Evolutionary conservation across 2,329 filamentous ascomycete genomes (phyloP).

Genomic region (Emergomyces pasteurianus): DNA sequence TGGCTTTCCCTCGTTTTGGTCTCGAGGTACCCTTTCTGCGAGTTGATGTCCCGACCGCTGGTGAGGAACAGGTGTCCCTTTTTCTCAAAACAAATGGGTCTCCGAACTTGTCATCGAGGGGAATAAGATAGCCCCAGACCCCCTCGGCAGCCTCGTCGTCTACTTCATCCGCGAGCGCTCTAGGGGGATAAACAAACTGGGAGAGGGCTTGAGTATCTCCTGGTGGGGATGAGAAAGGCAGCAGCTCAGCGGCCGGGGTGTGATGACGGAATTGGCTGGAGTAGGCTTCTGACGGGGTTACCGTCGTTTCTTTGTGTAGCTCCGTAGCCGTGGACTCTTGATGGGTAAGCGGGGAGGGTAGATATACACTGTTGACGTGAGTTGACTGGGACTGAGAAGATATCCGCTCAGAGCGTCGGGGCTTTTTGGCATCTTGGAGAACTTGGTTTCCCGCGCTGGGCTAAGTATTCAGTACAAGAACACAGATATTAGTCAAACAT

Average conservation of each 20-base stretch:
- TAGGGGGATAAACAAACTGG: slow-evolving; percentile 64
- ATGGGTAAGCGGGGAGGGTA: slow-evolving; percentile 72
- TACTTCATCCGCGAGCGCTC: slow-evolving; percentile 65
- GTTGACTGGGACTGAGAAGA: slow-evolving; percentile 50
- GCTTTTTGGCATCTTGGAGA: slow-evolving; percentile 61
- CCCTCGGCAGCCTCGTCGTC: slow-evolving; percentile 74
- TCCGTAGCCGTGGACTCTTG: slow-evolving; percentile 51
- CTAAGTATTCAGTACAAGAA: slow-evolving; percentile 31
- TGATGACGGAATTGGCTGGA: slow-evolving; percentile 41
- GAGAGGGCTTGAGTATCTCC: slow-evolving; percentile 69
- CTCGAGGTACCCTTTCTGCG: slow-evolving; percentile 27
- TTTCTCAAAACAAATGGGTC: slow-evolving; percentile 63
- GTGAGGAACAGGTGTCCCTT: slow-evolving; percentile 55
- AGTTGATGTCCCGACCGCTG: slow-evolving; percentile 30
- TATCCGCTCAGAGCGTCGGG: slow-evolving; percentile 65
- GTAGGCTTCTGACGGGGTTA: slow-evolving; percentile 53
- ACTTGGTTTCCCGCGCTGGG: slow-evolving; percentile 51
- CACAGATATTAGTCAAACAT: slow-evolving; percentile 14
- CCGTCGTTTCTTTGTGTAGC: slow-evolving; percentile 55
- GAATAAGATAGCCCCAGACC: slow-evolving; percentile 91
- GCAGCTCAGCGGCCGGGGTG: slow-evolving; percentile 27
- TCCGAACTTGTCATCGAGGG: slow-evolving; percentile 60
- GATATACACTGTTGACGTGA: slow-evolving; percentile 53
- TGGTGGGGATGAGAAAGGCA: slow-evolving; percentile 50
- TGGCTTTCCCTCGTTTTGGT: slow-evolving; percentile 36